Percentiles rank a stretch among this genome's conserved stretches.
Conservation (phyloP, 257 asterid genomes). For the Perilla frutescens region DNA sequence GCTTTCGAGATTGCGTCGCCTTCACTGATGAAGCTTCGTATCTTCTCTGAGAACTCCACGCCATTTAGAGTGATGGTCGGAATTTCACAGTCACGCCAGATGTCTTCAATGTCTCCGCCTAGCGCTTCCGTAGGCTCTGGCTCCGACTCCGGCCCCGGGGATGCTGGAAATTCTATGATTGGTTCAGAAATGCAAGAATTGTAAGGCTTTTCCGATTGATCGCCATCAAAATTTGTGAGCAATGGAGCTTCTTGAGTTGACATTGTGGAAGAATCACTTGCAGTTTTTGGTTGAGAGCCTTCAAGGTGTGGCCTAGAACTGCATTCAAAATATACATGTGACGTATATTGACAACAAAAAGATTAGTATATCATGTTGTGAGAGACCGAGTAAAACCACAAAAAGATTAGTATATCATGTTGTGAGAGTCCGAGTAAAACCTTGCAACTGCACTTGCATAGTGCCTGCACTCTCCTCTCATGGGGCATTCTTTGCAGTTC, state of each 20-base stretch:
- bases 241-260: conserved; percentile 22
- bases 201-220: not conserved
- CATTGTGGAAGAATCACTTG: not conserved
- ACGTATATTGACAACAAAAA: too few relatives aligned
- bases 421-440: conserved; percentile 24
- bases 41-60: conserved; percentile 23
- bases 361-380: too few relatives aligned
- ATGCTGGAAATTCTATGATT: conserved; percentile 54
- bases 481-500: conserved; percentile 67
- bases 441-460: conserved; percentile 66
- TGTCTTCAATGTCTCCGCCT: conserved; percentile 33
- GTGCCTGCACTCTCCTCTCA: conserved; percentile 58
- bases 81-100: conserved; percentile 21
- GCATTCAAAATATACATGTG: conserved; percentile 21
- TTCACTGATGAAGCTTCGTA: not conserved
- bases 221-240: not conserved
- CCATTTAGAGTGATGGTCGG: conserved; percentile 40
- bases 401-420: too few relatives aligned
- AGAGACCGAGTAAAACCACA: too few relatives aligned
- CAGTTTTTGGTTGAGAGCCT: conserved; percentile 34
- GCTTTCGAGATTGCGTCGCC: conserved; percentile 38
- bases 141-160: conserved; percentile 7
- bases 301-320: conserved; percentile 48
- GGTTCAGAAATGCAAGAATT: conserved; percentile 41
- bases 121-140: not conserved